phyloP scores from a whole-genome alignment of 768 basidiomycete species.

The Suillus alpinus region DNA sequence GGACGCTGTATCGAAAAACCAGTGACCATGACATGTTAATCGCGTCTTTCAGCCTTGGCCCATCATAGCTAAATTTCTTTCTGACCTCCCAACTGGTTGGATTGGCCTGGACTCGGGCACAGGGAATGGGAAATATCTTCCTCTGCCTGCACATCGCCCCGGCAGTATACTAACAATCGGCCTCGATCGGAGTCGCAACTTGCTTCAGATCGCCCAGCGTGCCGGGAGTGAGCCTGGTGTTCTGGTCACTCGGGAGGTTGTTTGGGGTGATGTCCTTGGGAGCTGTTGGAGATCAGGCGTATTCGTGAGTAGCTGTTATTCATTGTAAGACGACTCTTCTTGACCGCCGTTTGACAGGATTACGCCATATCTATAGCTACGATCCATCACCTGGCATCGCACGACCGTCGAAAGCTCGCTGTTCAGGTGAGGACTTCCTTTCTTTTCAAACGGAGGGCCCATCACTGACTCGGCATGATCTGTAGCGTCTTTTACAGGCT shows the following conservation, averaged over 20 bases:
- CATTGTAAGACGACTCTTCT: background rate
- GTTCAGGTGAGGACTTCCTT: slow-evolving; percentile 54
- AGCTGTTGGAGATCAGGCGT: slow-evolving; percentile 70
- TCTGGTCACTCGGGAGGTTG: slow-evolving; percentile 58
- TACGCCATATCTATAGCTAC: slow-evolving; percentile 97
- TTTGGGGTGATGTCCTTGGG: slow-evolving; percentile 76
- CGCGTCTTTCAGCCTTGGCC: slow-evolving; percentile 76
- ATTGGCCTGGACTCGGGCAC: slow-evolving; percentile 93
- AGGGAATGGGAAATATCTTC: slow-evolving; percentile 97
- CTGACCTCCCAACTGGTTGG: slow-evolving; percentile 68
- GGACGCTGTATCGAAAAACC: background rate
- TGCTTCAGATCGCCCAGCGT: slow-evolving; percentile 72
- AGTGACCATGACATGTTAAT: background rate
- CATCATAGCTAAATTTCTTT: slow-evolving; percentile 73
- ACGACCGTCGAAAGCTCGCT: slow-evolving; percentile 64
- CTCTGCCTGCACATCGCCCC: slow-evolving; percentile 62
- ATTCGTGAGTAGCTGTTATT: slow-evolving; percentile 57
- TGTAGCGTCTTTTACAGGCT: slow-evolving; percentile 58
- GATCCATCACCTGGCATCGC: slow-evolving; percentile 91
- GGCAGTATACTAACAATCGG: slow-evolving; percentile 72
- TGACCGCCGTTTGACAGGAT: slow-evolving; percentile 52
- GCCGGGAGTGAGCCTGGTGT: slow-evolving; percentile 43
- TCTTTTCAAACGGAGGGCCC: background rate
- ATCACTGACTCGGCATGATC: background rate
- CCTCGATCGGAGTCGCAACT: slow-evolving; percentile 76